phyloP scores from a whole-genome alignment of 129 eudicot species.

The Tagetes patula region DNA sequence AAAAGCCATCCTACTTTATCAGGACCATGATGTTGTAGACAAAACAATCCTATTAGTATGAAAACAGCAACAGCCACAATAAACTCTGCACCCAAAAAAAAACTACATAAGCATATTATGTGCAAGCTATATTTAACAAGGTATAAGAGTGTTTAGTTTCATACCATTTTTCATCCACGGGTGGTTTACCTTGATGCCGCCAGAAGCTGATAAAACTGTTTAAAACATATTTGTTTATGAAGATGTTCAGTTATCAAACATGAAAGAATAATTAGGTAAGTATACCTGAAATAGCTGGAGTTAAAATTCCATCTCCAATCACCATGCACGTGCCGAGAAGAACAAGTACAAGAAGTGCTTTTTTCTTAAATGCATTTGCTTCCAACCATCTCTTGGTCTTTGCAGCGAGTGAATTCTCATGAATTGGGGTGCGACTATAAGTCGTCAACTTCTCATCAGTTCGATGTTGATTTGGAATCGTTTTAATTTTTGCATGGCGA shows the following conservation, averaged over 20 bases:
- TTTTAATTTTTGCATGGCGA: conserved; percentile 51
- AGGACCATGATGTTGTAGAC: conserved; percentile 77
- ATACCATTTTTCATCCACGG: conserved; percentile 74
- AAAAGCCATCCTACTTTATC: conserved; percentile 86
- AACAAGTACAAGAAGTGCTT: conserved; percentile 47
- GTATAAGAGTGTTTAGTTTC: background rate
- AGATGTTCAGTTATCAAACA: background rate
- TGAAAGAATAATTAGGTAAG: background rate
- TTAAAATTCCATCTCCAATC: conserved; percentile 66
- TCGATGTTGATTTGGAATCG: conserved; percentile 58
- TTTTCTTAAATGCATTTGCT: conserved; percentile 37
- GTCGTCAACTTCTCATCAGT: conserved; percentile 54
- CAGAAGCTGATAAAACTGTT: conserved; percentile 82
- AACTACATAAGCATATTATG: conserved; percentile 7
- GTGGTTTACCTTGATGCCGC: conserved; percentile 79
- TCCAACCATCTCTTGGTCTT: conserved; percentile 41
- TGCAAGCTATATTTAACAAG: conserved; percentile 8
- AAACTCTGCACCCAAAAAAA: conserved; percentile 50
- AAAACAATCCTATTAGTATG: conserved; percentile 62
- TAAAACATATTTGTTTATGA: conserved; percentile 11
- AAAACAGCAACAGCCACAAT: conserved; percentile 71
- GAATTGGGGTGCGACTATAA: conserved; percentile 45
- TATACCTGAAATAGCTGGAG: conserved; percentile 51
- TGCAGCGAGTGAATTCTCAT: conserved; percentile 59
- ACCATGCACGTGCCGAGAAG: conserved; percentile 71